Conservation (phyloP, 1,139 yeast species). For the Yamadazyma kanchanaburiensis region DNA sequence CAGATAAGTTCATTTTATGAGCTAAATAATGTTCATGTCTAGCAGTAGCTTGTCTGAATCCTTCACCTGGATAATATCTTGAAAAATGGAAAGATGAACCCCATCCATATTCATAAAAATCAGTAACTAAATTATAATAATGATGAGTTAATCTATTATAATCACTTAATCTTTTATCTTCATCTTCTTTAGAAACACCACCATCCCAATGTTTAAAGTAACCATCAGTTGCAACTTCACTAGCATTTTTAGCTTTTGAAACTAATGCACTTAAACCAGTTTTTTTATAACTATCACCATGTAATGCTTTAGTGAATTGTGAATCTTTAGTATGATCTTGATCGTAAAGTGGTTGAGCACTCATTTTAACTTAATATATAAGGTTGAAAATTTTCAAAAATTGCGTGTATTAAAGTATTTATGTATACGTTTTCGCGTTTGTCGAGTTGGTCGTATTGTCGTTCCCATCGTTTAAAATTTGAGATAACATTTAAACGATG, state of each 20-base stretch:
- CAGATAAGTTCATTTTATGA: conserved; percentile 72
- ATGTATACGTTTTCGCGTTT: conserved; percentile 3
- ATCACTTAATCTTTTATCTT: conserved; percentile 71
- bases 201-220: conserved; percentile 97
- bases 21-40: conserved; percentile 98
- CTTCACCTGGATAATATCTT: conserved; percentile 89
- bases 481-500: background rate
- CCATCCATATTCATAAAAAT: conserved; percentile 98
- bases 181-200: conserved; percentile 75
- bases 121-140: conserved; percentile 95
- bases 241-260: conserved; percentile 73
- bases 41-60: conserved; percentile 91
- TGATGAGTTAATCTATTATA: conserved; percentile 92
- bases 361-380: conserved; percentile 8
- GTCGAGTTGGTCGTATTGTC: conserved; percentile 5
- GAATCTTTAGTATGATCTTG: conserved; percentile 49
- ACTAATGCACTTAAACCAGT: conserved; percentile 77
- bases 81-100: conserved; percentile 99
- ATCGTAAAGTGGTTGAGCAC: conserved; percentile 18
- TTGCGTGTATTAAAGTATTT: conserved; percentile 5
- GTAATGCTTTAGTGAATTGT: conserved; percentile 80
- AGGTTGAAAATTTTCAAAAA: background rate
- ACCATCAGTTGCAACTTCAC: conserved; percentile 79
- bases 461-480: conserved; percentile 11
- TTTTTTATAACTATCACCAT: conserved; percentile 68